These are phyloP conservation scores for Penstemon eatonii DNA, from an alignment of 257 asterid species.

Conservation along the genomic window DNA sequence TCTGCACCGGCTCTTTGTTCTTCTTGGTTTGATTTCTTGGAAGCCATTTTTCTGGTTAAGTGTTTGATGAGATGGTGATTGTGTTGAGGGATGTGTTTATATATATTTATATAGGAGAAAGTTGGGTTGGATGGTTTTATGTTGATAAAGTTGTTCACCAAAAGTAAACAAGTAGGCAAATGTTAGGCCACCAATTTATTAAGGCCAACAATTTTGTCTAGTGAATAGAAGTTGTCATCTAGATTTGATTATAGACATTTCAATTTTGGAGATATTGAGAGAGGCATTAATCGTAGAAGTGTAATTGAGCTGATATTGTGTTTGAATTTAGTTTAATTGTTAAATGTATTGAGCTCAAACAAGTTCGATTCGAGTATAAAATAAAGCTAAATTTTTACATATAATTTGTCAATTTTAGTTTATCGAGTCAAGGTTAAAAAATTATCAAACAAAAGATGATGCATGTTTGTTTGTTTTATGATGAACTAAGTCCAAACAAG, in stretches of 20 bases:
- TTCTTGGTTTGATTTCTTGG: constrained; percentile 30
- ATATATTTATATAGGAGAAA: constrained; percentile 44
- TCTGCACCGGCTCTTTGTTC: constrained; percentile 62
- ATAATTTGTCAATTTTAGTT: no score
- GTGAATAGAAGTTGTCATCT: no score
- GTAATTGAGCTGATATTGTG: no score
- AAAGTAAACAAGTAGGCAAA: constrained; percentile 27
- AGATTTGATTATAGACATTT: no score
- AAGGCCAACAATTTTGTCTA: background rate
- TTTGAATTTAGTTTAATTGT: no score
- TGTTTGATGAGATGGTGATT: background rate
- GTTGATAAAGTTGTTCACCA: constrained; percentile 46
- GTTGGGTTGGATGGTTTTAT: constrained; percentile 44
- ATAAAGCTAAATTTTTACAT: no score
- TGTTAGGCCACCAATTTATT: constrained; percentile 18
- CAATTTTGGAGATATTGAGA: background rate
- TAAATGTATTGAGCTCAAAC: no score
- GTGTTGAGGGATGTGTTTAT: constrained; percentile 28
- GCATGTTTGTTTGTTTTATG: no score
- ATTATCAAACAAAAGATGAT: no score
- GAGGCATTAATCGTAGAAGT: background rate
- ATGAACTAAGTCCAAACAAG: no score
- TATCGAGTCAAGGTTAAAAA: no score
- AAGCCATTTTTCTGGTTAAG: constrained; percentile 40
- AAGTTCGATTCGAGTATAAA: no score